Conservation (phyloP, 2,329 filamentous ascomycete species). For the Curvularia hawaiiensis region DNA sequence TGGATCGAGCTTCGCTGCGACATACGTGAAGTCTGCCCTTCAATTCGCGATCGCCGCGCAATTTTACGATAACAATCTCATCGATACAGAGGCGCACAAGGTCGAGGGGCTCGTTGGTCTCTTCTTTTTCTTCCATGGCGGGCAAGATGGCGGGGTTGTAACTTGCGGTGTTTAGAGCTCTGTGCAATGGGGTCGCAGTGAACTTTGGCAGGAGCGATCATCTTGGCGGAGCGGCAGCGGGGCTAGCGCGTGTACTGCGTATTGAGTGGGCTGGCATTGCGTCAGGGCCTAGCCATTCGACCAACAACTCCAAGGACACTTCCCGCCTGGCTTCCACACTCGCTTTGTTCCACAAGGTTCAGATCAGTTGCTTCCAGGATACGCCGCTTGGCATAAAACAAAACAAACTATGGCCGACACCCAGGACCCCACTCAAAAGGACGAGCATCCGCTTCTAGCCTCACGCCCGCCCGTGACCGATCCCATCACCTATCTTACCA, state of each 20-base stretch:
- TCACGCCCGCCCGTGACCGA: slow-evolving; percentile 68
- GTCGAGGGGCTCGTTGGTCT: slow-evolving; percentile 87
- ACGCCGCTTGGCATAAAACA: background rate
- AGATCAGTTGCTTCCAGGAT: background rate
- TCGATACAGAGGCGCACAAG: slow-evolving; percentile 93
- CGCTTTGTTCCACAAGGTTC: background rate
- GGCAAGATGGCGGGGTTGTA: slow-evolving; percentile 12
- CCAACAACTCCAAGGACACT: slow-evolving; percentile 11
- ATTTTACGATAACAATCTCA: slow-evolving; percentile 96
- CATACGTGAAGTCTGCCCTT: slow-evolving; percentile 91
- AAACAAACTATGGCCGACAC: slow-evolving; percentile 38
- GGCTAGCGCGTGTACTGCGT: slow-evolving; percentile 14
- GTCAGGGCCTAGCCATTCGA: slow-evolving; percentile 17
- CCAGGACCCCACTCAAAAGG: slow-evolving; percentile 27
- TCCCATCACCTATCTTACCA: slow-evolving; percentile 76
- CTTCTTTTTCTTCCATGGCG: slow-evolving; percentile 82
- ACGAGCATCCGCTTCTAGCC: slow-evolving; percentile 58
- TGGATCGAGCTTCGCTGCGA: slow-evolving; percentile 12
- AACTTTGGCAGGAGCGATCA: slow-evolving; percentile 25
- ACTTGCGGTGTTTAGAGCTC: slow-evolving; percentile 17
- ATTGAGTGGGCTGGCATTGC: slow-evolving; percentile 22
- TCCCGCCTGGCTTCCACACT: slow-evolving; percentile 5
- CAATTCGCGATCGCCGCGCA: slow-evolving; percentile 92
- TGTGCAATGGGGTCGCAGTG: slow-evolving; percentile 13
- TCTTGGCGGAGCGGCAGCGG: slow-evolving; percentile 25